Evolutionary conservation across 2,329 filamentous ascomycete genomes (phyloP), one percentile per base, ranked within the genome.

Genomic region (Lecanicillium sp.): DNA sequence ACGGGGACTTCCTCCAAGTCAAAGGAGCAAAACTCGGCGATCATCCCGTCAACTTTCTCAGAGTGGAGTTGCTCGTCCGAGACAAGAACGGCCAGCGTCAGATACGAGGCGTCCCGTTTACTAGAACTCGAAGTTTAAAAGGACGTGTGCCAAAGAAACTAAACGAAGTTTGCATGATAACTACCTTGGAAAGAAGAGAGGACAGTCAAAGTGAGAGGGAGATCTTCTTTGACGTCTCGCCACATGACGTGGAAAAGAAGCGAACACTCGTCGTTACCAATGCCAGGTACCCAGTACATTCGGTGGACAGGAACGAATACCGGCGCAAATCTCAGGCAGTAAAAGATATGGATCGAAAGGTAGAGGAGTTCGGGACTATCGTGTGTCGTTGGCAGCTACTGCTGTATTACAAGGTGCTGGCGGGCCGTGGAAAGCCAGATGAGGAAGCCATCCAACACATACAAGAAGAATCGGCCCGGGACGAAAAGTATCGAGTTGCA

Each of bases 251-350:
- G 0, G 48, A 61, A 2, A 44, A 55, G 2, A 55, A 65, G 6
- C 58, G 74, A 1, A 52, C 51, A 0, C 55, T 84, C 0, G 50
- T 65, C 1, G 56, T 70, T 3, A 85, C 80, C 0, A 87, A 85
- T 42, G 53, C 64, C 0, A 47, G 55, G 0, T 77, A 67, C 31
- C 70, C 71, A 0, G 40, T 52, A 0, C 59, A 61, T 34, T 51
- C 57, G 1, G 59, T 57, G 7, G 38, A 55, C 0, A 17, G 33
- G 0, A 19, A 36, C 0, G 36, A 51, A 0, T 61, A 51, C 27
- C 36, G 34, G 0, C 49, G 49, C 11, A 46, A 42, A 15, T 18
- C 13, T 2, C 35, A 41, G 6, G 22, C 41, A 11, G 30, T 36
- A 13, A 39, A 46, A 17, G 30, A 39, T 31, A 33, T 47, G 2